Conservation (phyloP, 805 yeast genomes). For the Saccharomycopsis javanensis region DNA sequence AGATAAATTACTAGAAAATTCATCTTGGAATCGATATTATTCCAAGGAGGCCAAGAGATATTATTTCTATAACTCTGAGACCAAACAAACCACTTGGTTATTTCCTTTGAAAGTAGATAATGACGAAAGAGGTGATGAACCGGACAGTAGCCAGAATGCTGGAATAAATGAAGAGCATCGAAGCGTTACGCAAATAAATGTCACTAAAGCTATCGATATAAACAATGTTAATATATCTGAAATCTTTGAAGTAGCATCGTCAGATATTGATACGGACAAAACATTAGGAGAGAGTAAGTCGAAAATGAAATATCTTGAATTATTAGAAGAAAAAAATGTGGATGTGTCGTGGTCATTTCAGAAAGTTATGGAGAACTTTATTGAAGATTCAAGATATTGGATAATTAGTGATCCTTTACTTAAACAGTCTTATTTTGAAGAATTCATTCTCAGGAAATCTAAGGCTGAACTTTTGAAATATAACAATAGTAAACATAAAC, state of each 20-base stretch:
- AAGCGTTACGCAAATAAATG: neutral
- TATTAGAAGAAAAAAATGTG: conserved; percentile 48
- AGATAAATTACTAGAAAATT: conserved; percentile 38
- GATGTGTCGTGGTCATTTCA: conserved; percentile 72
- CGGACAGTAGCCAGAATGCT: neutral
- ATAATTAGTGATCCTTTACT: conserved; percentile 47
- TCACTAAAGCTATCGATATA: neutral
- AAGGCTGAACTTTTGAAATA: conserved; percentile 44
- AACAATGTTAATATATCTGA: neutral
- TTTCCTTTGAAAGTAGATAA: conserved; percentile 45
- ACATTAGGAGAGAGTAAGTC: conserved; percentile 19
- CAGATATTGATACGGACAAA: conserved; percentile 19
- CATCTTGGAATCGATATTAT: conserved; percentile 46
- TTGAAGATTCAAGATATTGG: conserved; percentile 61
- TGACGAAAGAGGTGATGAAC: conserved; percentile 9
- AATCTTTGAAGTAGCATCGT: neutral
- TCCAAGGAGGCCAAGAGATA: conserved; percentile 44
- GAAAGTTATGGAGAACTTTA: conserved; percentile 47
- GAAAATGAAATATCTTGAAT: conserved; percentile 36
- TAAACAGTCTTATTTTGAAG: conserved; percentile 56
- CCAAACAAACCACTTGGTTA: conserved; percentile 73
- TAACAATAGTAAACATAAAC: conserved; percentile 43
- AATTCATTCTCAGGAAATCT: conserved; percentile 43
- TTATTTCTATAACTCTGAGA: conserved; percentile 58
- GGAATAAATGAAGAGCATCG: neutral